Evolutionary conservation across 2,329 filamentous ascomycete species (phyloP), one percentile per base, ranked within the genome.

Genomic region (Graphium sp.): DNA sequence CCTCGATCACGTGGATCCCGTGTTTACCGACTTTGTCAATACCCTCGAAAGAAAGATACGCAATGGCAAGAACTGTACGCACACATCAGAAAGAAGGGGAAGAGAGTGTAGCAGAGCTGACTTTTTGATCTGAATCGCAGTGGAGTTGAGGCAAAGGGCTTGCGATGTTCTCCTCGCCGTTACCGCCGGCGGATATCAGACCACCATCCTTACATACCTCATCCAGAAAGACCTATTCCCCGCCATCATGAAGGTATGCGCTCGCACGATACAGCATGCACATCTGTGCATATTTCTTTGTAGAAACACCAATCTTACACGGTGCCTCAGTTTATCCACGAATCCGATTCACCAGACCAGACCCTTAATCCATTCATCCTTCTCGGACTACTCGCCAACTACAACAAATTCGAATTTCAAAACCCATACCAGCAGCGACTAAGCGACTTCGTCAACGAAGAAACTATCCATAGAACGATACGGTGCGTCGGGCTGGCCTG

Each of bases 321-420:
- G 11, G 17, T 5, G 13, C 22, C 12, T 7, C 38, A 84, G 80
- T 80, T 84, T 46, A 71, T 91, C 34, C 78, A 89, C 56, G 82
- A 92, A 39, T 67, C 74, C 24, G 74, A 83, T 35, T 62, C 65
- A 15, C 60, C 68, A 19, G 55, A 61, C 12, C 62, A 65, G 42
- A 70, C 69, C 33, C 66, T 82, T 24, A 69, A 80, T 33, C 78
- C 87, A 1, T 84, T 94, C 39, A 70, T 77, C 10, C 66, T 95
- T 7, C 62, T 94, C 13, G 87, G 87, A 9, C 62, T 95, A 4
- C 60, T 98, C 30, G 80, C 82, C 38, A 98, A 95, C 54, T 95
- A 95, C 64, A 95, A 98, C 65, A 98, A 95, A 50, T 98, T 98
- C 45, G 89, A 98, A 51, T 87, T 91, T 32, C 85, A 93, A 47